These are phyloP conservation scores for Monosporascus cannonballus DNA, from an alignment of 2,329 filamentous ascomycete species.

Conservation along the genomic window DNA sequence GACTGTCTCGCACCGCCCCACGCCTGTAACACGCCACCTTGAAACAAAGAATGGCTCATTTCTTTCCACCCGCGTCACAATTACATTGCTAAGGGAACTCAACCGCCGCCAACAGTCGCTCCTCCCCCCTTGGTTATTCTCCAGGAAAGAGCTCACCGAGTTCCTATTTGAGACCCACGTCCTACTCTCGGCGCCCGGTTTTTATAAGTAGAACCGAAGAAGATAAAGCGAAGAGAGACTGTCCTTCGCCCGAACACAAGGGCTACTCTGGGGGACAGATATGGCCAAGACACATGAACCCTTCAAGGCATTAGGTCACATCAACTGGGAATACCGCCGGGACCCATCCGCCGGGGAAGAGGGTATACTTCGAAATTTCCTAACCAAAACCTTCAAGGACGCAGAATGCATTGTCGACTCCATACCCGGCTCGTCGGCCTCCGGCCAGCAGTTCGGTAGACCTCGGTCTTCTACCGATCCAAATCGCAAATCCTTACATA, in stretches of 20 bases:
- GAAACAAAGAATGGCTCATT: background rate
- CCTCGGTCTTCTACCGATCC: constrained; percentile 53
- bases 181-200: no score
- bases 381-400: constrained; percentile 56
- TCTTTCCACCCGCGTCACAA: background rate
- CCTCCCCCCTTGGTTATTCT: background rate
- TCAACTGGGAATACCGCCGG: constrained; percentile 37
- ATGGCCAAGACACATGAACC: constrained; percentile 33
- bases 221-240: no score
- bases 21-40: background rate
- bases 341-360: constrained; percentile 18
- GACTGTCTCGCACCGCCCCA: background rate
- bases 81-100: background rate
- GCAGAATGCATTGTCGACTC: constrained; percentile 71
- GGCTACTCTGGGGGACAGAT: no score
- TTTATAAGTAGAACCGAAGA: no score
- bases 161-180: background rate
- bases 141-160: background rate
- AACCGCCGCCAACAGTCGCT: background rate
- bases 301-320: constrained; percentile 46
- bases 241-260: no score
- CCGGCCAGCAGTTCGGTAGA: constrained; percentile 35
- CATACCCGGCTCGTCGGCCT: constrained; percentile 52
- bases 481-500: constrained; percentile 37
- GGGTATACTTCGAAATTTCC: constrained; percentile 42